phyloP scores from a whole-genome alignment of 1,139 yeast species.

The Lizanozyma gosingica region DNA sequence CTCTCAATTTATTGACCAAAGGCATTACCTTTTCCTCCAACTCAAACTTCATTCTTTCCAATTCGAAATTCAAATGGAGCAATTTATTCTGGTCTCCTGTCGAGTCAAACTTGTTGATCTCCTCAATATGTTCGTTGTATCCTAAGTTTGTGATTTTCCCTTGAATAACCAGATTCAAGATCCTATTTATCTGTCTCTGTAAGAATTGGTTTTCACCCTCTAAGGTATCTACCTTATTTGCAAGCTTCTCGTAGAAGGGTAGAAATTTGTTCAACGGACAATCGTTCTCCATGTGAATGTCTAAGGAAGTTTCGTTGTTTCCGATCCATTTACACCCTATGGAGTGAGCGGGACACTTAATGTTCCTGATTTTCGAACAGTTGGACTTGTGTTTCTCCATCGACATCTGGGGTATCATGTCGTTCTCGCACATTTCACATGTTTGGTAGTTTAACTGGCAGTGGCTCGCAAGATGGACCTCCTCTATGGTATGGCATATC shows the following conservation, averaged over 20 bases:
- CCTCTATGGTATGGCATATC: constrained; percentile 23
- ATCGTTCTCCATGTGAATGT: constrained; percentile 25
- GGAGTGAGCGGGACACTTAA: constrained; percentile 30
- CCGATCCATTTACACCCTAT: constrained; percentile 38
- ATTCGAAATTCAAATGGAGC: constrained; percentile 18
- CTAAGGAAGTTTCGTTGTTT: constrained; percentile 28
- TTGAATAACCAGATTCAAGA: constrained; percentile 39
- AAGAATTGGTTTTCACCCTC: constrained; percentile 16
- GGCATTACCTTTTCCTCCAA: constrained; percentile 34
- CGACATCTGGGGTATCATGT: constrained; percentile 28
- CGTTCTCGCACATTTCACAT: constrained; percentile 33
- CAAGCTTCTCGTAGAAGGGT: constrained; percentile 18
- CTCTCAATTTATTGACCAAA: constrained; percentile 23
- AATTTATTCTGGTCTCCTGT: constrained; percentile 23
- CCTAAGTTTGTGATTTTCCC: constrained; percentile 48
- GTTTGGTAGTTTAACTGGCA: constrained; percentile 33
- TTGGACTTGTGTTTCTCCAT: constrained; percentile 26
- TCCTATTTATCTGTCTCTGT: constrained; percentile 36
- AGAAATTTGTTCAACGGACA: constrained; percentile 27
- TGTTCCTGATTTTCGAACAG: constrained; percentile 24
- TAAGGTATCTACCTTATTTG: constrained; percentile 2
- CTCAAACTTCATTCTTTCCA: constrained; percentile 33
- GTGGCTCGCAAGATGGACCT: constrained; percentile 26
- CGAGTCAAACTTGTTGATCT: constrained; percentile 19
- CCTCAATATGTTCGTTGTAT: constrained; percentile 39